These are phyloP conservation scores for Pyrenophora seminiperda DNA, from an alignment of 2,329 filamentous ascomycete species.

Conservation along the genomic window DNA sequence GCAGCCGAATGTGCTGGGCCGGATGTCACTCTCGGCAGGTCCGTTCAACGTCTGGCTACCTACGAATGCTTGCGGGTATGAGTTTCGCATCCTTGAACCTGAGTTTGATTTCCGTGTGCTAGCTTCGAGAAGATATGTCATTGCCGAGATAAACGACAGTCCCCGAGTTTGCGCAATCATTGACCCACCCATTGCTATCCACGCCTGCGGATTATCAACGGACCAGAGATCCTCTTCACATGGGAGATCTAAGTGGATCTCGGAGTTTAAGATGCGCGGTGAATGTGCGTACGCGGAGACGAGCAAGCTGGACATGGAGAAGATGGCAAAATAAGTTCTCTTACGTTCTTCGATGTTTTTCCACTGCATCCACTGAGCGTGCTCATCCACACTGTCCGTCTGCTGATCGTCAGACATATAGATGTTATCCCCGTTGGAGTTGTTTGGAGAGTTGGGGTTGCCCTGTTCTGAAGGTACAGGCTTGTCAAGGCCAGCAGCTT, in stretches of 20 bases:
- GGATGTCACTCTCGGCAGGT: constrained; percentile 65
- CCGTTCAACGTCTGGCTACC: constrained; percentile 56
- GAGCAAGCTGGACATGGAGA: constrained; percentile 86
- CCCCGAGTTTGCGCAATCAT: constrained; percentile 71
- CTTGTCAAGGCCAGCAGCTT: constrained; percentile 78
- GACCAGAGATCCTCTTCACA: constrained; percentile 92
- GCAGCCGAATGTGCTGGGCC: constrained; percentile 89
- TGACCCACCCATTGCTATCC: constrained; percentile 76
- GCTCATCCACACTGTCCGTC: constrained; percentile 59
- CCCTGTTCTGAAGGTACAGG: constrained; percentile 43
- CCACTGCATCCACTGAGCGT: constrained; percentile 87
- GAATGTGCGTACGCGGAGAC: constrained; percentile 93
- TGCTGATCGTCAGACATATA: constrained; percentile 60
- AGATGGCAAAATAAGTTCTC: constrained; percentile 88
- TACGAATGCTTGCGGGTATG: constrained; percentile 56
- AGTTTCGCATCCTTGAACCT: constrained; percentile 45
- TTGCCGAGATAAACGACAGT: constrained; percentile 78
- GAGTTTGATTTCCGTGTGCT: constrained; percentile 64
- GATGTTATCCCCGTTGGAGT: constrained; percentile 59
- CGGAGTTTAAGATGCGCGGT: constrained; percentile 89
- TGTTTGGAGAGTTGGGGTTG: constrained; percentile 28
- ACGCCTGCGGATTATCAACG: constrained; percentile 80
- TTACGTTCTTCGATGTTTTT: constrained; percentile 88
- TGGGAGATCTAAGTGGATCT: constrained; percentile 85
- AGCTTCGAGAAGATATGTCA: constrained; percentile 79